These are phyloP conservation scores for Tolypocladium ophioglossoides DNA, from an alignment of 2,329 filamentous ascomycete species.

Conservation along the genomic window DNA sequence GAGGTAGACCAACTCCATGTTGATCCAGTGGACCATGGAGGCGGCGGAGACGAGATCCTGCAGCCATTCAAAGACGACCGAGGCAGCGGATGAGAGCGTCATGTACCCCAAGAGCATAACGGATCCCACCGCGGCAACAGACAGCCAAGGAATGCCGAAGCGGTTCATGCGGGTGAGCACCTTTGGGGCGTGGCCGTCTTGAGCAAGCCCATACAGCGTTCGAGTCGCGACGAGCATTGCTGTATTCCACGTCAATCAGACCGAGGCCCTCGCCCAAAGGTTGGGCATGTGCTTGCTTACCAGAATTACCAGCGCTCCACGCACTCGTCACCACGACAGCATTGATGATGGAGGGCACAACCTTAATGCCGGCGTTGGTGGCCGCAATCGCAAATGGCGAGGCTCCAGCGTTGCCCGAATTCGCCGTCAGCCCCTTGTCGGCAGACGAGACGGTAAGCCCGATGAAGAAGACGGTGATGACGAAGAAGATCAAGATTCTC, in stretches of 20 bases:
- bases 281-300: constrained; percentile 1
- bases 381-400: constrained; percentile 43
- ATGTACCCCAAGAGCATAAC: constrained; percentile 54
- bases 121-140: constrained; percentile 33
- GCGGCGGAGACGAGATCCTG: constrained; percentile 49
- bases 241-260: neutral
- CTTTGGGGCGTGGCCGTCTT: constrained; percentile 49
- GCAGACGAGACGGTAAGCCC: constrained; percentile 36
- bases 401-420: constrained; percentile 26
- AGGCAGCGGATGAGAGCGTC: constrained; percentile 46
- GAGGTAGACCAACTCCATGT: constrained; percentile 38
- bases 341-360: constrained; percentile 42
- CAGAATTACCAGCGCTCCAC: constrained; percentile 9
- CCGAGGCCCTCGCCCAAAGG: too few species aligned
- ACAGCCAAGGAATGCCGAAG: constrained; percentile 42
- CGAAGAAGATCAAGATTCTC: constrained; percentile 42
- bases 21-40: constrained; percentile 42
- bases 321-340: constrained; percentile 27
- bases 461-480: constrained; percentile 39
- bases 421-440: constrained; percentile 16
- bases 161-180: constrained; percentile 45
- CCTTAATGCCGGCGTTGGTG: constrained; percentile 36
- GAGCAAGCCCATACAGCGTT: constrained; percentile 51
- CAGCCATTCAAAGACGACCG: constrained; percentile 54
- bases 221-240: constrained; percentile 35